These are phyloP conservation scores for Dimocarpus longan DNA, from an alignment of 345 rosid genomes.

Conservation along the genomic window DNA sequence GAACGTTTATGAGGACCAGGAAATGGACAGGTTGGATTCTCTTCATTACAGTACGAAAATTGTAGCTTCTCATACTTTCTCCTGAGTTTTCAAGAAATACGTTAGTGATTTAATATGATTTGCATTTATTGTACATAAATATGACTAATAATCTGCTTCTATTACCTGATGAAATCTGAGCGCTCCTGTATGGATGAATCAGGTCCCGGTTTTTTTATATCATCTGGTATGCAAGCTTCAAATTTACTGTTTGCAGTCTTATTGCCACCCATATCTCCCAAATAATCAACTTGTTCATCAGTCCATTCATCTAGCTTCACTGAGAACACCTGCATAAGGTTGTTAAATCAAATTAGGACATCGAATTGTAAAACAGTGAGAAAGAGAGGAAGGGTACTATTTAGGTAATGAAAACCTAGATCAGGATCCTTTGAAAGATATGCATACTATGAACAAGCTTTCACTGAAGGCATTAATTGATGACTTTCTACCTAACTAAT, in stretches of 20 bases:
- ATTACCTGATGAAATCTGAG: constrained; percentile 74
- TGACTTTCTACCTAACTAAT: not conserved
- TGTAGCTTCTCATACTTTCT: constrained; percentile 81
- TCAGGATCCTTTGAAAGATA: not conserved
- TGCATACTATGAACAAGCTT: not conserved
- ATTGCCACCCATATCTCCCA: constrained; percentile 79
- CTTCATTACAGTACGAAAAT: constrained; percentile 50
- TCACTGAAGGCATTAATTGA: not conserved
- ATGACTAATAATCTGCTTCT: not conserved
- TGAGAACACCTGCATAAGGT: constrained; percentile 66
- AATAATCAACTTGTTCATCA: constrained; percentile 74
- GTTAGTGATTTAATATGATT: constrained; percentile 12
- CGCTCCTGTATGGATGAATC: constrained; percentile 84
- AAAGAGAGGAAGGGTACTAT: constrained; percentile 3
- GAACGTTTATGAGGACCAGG: constrained; percentile 34
- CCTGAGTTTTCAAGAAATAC: constrained; percentile 45
- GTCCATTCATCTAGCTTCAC: constrained; percentile 97
- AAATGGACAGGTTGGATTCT: constrained; percentile 38
- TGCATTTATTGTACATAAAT: constrained; percentile 1
- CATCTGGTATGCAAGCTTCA: constrained; percentile 73
- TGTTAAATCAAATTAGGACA: constrained; percentile 19
- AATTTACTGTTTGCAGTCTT: constrained; percentile 60
- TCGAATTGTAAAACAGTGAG: not conserved
- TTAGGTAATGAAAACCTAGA: not conserved
- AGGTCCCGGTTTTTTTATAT: constrained; percentile 65